These are phyloP conservation scores for Flaveria robusta DNA, from an alignment of 129 eudicot species.

Conservation along the genomic window DNA sequence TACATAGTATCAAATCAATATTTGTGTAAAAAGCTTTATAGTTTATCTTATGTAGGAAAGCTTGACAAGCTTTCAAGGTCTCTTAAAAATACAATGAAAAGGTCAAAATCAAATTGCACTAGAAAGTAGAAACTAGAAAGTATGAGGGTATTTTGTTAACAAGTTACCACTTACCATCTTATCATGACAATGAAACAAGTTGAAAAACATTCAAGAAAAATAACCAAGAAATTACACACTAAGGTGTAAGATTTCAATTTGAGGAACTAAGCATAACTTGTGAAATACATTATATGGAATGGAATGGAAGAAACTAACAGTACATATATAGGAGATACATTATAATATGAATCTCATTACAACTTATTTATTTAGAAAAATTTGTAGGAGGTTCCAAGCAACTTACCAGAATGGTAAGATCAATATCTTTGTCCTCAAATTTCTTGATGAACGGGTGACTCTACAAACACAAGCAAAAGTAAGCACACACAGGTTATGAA, in stretches of 20 bases:
- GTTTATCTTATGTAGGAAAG: too few species aligned
- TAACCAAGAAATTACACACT: slow-evolving; percentile 1
- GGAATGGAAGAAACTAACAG: not conserved
- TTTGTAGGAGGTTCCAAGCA: slow-evolving; percentile 84
- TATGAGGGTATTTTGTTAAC: too few species aligned
- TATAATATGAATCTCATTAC: slow-evolving; percentile 20
- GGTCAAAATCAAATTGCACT: too few species aligned
- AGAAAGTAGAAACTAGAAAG: too few species aligned
- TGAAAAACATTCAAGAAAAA: not conserved
- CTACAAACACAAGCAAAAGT: slow-evolving; percentile 33
- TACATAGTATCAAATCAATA: too few species aligned
- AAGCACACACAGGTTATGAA: slow-evolving; percentile 10
- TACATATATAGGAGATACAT: slow-evolving; percentile 28
- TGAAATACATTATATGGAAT: slow-evolving; percentile 17
- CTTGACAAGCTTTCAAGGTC: too few species aligned
- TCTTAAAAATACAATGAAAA: too few species aligned
- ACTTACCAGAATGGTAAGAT: slow-evolving; percentile 71
- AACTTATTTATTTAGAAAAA: slow-evolving; percentile 52
- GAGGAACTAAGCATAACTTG: slow-evolving; percentile 2
- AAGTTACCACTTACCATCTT: too few species aligned
- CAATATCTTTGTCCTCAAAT: slow-evolving; percentile 94
- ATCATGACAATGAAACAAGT: not conserved
- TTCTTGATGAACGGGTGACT: slow-evolving; percentile 89
- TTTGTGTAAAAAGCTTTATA: too few species aligned
- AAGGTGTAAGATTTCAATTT: not conserved